These are phyloP conservation scores for Nitzschia putrida DNA, from an alignment of 108 stramenopile genomes.

Conservation along the genomic window DNA sequence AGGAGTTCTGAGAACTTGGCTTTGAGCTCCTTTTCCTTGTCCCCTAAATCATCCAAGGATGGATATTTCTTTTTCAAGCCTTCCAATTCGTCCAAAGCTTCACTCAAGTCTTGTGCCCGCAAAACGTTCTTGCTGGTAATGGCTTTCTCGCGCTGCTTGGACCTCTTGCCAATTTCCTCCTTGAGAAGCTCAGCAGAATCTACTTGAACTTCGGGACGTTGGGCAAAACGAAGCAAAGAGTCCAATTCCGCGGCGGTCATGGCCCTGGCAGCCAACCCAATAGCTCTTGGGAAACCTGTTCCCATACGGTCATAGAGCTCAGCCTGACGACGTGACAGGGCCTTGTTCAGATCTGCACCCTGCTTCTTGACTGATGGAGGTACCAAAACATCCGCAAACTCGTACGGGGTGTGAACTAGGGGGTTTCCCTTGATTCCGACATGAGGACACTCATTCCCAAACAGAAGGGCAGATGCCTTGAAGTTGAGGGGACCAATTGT, in stretches of 20 bases:
- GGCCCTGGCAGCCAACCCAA: slow-evolving; percentile 11
- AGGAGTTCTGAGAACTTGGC: slow-evolving; percentile 21
- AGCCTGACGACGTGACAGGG: slow-evolving; percentile 16
- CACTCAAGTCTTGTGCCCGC: slow-evolving; percentile 26
- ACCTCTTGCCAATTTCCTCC: slow-evolving; percentile 10
- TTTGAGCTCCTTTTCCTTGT: slow-evolving; percentile 32
- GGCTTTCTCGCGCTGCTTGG: slow-evolving; percentile 18
- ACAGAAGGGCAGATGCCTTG: slow-evolving; percentile 23
- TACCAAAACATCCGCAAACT: slow-evolving; percentile 23
- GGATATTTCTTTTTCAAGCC: slow-evolving; percentile 16
- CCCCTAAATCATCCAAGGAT: slow-evolving; percentile 12
- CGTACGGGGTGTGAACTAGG: slow-evolving; percentile 24
- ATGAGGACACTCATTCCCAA: slow-evolving; percentile 13
- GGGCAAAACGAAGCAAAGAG: slow-evolving; percentile 20
- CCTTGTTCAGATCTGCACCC: slow-evolving; percentile 15
- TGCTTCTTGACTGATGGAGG: slow-evolving; percentile 21
- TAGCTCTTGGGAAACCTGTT: slow-evolving; percentile 30
- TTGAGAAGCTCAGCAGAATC: slow-evolving; percentile 25
- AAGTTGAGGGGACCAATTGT: slow-evolving; percentile 30
- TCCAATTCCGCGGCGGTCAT: slow-evolving; percentile 7
- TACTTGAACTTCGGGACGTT: slow-evolving; percentile 33
- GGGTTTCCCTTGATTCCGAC: slow-evolving; percentile 7
- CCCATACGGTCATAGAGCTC: slow-evolving; percentile 30
- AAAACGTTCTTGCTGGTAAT: slow-evolving; percentile 23
- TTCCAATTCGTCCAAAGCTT: slow-evolving; percentile 31